These are phyloP conservation scores for Trifolium fragiferum DNA, from an alignment of 306 rosid genomes.

Conservation along the genomic window DNA sequence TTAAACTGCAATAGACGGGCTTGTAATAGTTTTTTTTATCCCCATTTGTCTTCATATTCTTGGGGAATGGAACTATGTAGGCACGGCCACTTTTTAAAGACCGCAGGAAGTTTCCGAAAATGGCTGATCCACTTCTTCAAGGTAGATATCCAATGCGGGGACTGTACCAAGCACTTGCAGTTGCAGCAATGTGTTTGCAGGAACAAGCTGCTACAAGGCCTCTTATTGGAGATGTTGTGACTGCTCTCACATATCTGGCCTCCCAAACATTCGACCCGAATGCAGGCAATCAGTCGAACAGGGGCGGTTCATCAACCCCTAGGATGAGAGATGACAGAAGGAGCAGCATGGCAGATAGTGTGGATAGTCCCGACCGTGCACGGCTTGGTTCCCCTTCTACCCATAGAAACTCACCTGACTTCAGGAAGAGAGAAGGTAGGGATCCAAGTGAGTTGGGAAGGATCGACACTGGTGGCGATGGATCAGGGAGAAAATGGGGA, in stretches of 20 bases:
- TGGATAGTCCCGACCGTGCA: conserved; percentile 83
- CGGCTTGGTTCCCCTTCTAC: conserved; percentile 77
- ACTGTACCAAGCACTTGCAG: conserved; percentile 95
- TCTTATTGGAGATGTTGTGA: conserved; percentile 93
- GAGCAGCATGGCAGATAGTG: conserved; percentile 63
- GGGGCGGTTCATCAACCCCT: conserved; percentile 85
- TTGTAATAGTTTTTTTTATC: neutral
- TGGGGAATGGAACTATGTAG: conserved; percentile 50
- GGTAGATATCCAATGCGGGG: conserved; percentile 93
- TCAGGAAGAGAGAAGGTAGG: conserved; percentile 69
- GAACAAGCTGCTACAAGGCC: conserved; percentile 97
- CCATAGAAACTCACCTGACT: conserved; percentile 79
- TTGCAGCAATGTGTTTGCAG: conserved; percentile 98
- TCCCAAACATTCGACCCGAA: conserved; percentile 86
- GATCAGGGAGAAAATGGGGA: conserved; percentile 89
- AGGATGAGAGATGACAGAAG: conserved; percentile 74
- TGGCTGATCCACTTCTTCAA: conserved; percentile 94
- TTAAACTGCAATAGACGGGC: neutral
- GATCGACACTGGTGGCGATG: conserved; percentile 67
- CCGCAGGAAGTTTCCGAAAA: conserved; percentile 87
- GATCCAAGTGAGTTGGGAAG: conserved; percentile 63
- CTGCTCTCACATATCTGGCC: conserved; percentile 93
- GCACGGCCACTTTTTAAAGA: conserved; percentile 94
- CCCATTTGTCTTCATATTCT: conserved; percentile 37
- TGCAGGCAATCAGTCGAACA: conserved; percentile 59